Base-by-base conservation (phyloP, 1,139 yeast genomes). In the Sugiyamaella japonica region DNA sequence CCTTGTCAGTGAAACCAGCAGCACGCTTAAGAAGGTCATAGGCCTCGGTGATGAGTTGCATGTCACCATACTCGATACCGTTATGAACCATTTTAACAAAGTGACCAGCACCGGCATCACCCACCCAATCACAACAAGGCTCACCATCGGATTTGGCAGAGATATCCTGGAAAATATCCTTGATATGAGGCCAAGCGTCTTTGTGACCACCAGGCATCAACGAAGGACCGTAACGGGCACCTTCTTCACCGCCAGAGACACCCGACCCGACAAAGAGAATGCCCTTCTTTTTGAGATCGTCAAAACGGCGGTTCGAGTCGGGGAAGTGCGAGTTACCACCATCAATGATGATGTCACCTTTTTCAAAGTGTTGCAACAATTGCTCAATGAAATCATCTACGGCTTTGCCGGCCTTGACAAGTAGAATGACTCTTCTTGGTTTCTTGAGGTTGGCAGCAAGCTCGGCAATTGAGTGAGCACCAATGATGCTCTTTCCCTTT, bases 261-360 rank as follows among this genome's bases (percentile, higher is more conserved):
- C 99, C 99, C 61, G 97, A 89, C 69, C 99, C 99, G 63, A 93
- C 99, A 69, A 90, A 93, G 64, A 85, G 79, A 71, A 91, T 85
- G 50, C 96, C 98, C 81, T 91, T 85, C 60, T 76, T 77, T 76
- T 88, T 85, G 74, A 93, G 84, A 70, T 89, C 96, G 56, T 82
- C 95, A 80, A 77, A 89, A 78, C 99, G 89, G 79, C 99, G 90
- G 86, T 90, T 90, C 58, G 97, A 76, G 78, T 93, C 99, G 75
- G 97, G 97, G 95, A 86, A 93, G 77, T 91, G 97, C 50, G 99
- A 93, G 89, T 93, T 93, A 82, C 99, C 99, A 79, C 99, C 99
- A 71, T 93, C 99, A 70, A 93, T 93, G 82, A 93, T 89, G 81
- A 93, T 93, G 75, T 93, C 99, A 64, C 96, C 99, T 77, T 89